These are phyloP conservation scores for Dalbergia cultrata DNA, from an alignment of 306 rosid species.

Conservation along the genomic window DNA sequence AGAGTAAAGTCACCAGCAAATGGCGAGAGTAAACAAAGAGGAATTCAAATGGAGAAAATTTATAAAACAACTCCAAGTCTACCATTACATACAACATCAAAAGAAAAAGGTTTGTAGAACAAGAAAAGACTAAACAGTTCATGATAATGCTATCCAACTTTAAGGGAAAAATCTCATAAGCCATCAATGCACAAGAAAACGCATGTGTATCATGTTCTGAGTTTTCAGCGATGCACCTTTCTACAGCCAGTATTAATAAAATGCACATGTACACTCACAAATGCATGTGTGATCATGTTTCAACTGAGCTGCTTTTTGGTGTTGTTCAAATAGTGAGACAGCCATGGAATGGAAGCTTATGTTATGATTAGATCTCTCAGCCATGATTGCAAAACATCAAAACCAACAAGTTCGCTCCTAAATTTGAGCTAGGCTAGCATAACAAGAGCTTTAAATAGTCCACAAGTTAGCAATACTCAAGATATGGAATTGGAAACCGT, in stretches of 20 bases:
- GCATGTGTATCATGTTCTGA: no score
- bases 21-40: background rate
- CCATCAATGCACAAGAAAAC: conserved; percentile 13
- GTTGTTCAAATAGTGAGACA: background rate
- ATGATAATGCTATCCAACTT: conserved; percentile 7
- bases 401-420: conserved; percentile 4
- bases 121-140: background rate
- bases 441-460: conserved; percentile 5
- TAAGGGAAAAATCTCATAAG: conserved; percentile 24
- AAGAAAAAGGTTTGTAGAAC: background rate
- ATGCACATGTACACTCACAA: conserved; percentile 14
- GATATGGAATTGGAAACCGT: background rate
- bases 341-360: background rate
- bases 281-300: background rate
- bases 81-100: no score
- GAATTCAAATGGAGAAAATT: background rate
- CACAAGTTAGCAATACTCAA: conserved; percentile 27
- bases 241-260: conserved; percentile 16
- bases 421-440: conserved; percentile 15
- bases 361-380: conserved; percentile 8
- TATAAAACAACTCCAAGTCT: conserved; percentile 8
- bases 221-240: conserved; percentile 16
- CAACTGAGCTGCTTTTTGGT: background rate
- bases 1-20: background rate
- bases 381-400: background rate